Base-by-base conservation (phyloP, 1,284 basidiomycete species). In the Exobasidium cylindrosporum region DNA sequence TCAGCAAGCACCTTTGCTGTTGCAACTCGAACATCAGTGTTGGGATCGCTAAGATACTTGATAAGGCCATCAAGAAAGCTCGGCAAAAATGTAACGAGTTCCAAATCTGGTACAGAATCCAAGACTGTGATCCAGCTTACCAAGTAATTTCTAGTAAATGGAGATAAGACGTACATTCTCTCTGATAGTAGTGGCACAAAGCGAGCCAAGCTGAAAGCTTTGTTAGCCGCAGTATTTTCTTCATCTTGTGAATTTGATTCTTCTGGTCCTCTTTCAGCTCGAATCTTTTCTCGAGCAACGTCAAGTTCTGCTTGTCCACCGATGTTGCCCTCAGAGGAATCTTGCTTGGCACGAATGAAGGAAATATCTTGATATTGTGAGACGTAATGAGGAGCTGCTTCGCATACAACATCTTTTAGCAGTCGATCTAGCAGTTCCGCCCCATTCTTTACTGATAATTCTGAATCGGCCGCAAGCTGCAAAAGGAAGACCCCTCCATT, bases 351-450 rank as follows among this genome's bases (percentile, higher is more conserved):
- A 24, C 74, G 65, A 45, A 80, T 66, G 30, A 70, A 60, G 45
- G 70, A 56, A 54, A 80, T 62, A 77, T 91, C 89, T 10, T 88
- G 86, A 77, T 90, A 91, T 62, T 90, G 87, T 1, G 94, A 93
- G 60, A 97, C 89, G 79, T 97, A 97, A 58, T 91, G 89, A 0
- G 94, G 92, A 0, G 94, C 96, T 1, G 92, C 91, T 82, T 98
- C 96, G 35, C 93, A 90, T 1, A 98, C 95, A 58, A 97, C 95
- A 73, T 99, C 96, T 80, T 98, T 97, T 75, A 99, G 85, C 17
- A 97, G 85, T 28, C 96, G 87, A 81, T 99, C 96, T 59, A 98
- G 86, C n/a, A 99, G 86, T 80, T 99, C 96, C 1, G 95, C 94
- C 6, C 95, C 96, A 76, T 98, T 98, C 86, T 97, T 97, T 69